A percentile compares a stretch with the other conserved stretches of the same genome.
These are phyloP conservation scores for Mycena polygramma DNA, from an alignment of 768 basidiomycete genomes.

Conservation along the genomic window DNA sequence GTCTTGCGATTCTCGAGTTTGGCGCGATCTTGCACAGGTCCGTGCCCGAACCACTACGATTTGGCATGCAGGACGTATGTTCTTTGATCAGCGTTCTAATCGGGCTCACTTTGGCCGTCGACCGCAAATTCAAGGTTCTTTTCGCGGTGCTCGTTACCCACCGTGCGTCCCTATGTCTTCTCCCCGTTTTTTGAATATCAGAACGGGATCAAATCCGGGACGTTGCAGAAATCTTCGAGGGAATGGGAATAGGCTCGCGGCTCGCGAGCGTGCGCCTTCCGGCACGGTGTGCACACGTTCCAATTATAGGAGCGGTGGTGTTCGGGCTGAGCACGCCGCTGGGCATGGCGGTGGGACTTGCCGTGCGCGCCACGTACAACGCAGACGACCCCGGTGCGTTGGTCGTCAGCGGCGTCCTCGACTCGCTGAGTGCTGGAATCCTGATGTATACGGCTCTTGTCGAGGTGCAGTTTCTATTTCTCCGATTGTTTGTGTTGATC, in stretches of 20 bases:
- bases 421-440: constrained; percentile 89
- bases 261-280: constrained; percentile 81
- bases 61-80: background rate
- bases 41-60: background rate
- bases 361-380: constrained; percentile 82
- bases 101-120: constrained; percentile 94
- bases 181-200: too few relatives aligned
- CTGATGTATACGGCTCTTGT: constrained; percentile 91
- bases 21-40: constrained; percentile 90
- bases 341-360: constrained; percentile 89
- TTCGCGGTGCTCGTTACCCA: constrained; percentile 94
- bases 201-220: too few relatives aligned
- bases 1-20: constrained; percentile 92
- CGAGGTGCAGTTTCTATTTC: constrained; percentile 62
- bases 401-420: constrained; percentile 88
- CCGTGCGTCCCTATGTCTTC: constrained; percentile 75
- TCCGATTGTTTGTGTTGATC: background rate
- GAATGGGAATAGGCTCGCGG: constrained; percentile 91
- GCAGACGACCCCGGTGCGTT: constrained; percentile 78
- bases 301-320: constrained; percentile 69
- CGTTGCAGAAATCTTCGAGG: constrained; percentile 86
- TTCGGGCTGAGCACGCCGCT: constrained; percentile 89
- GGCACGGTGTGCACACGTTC: constrained; percentile 64
- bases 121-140: constrained; percentile 82
- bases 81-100: constrained; percentile 74